Percentiles rank a stretch among this genome's conserved stretches.
These are phyloP conservation scores for Pestalotiopsis sp. DNA, from an alignment of 2,329 filamentous ascomycete genomes.

Conservation along the genomic window DNA sequence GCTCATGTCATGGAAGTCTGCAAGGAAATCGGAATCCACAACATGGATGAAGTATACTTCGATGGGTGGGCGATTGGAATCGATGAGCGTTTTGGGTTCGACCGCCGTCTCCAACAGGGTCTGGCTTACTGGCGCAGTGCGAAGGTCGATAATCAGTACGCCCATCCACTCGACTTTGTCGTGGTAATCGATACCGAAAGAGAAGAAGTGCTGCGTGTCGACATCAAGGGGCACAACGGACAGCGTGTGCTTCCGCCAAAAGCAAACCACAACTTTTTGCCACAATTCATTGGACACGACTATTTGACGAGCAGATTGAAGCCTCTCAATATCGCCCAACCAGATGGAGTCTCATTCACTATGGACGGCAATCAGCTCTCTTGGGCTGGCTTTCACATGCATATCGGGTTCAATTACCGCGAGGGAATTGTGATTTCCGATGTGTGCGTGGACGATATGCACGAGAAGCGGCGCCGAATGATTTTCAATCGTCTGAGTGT, in stretches of 20 bases:
- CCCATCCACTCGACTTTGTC: slow-evolving; percentile 51
- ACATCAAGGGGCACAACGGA: slow-evolving; percentile 38
- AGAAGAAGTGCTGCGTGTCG: slow-evolving; percentile 47
- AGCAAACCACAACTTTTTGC: slow-evolving; percentile 40
- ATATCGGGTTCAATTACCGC: slow-evolving; percentile 49
- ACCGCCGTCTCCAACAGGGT: slow-evolving; percentile 75
- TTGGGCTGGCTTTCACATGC: slow-evolving; percentile 58
- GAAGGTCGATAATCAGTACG: slow-evolving; percentile 72
- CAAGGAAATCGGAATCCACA: slow-evolving; percentile 71
- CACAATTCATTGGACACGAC: slow-evolving; percentile 36
- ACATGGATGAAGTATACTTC: slow-evolving; percentile 84
- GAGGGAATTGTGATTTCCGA: slow-evolving; percentile 61
- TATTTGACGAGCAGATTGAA: slow-evolving; percentile 44
- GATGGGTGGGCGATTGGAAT: slow-evolving; percentile 86
- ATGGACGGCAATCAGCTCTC: slow-evolving; percentile 47
- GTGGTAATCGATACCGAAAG: slow-evolving; percentile 49
- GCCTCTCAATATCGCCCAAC: slow-evolving; percentile 62
- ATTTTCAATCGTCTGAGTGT: slow-evolving; percentile 74
- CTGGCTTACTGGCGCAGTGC: slow-evolving; percentile 80
- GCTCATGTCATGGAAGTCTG: slow-evolving; percentile 78
- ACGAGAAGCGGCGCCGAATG: slow-evolving; percentile 66
- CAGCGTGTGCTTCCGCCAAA: slow-evolving; percentile 34
- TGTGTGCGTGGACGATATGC: slow-evolving; percentile 52
- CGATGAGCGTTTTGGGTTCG: slow-evolving; percentile 74
- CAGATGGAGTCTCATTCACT: slow-evolving; percentile 60